Evolutionary conservation across 441 rosid species (phyloP).

Genomic region (Euphorbia corollata): DNA sequence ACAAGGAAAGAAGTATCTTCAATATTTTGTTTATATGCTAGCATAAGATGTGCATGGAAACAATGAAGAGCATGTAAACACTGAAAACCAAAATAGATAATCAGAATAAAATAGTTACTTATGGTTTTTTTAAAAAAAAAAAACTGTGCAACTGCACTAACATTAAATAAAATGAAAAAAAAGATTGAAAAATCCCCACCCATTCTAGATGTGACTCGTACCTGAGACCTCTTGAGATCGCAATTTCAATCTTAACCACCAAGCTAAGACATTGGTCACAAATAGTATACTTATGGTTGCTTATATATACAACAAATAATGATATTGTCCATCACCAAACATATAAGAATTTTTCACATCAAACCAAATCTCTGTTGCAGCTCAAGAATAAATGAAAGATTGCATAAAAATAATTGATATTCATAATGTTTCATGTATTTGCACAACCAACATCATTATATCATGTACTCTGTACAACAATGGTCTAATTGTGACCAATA

Average conservation of each 20-base stretch:
- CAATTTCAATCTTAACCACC: too few relatives aligned
- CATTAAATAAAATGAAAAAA: too few relatives aligned
- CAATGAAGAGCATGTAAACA: conserved; percentile 1
- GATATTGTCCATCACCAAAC: not conserved
- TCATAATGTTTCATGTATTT: not conserved
- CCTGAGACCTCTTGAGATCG: too few relatives aligned
- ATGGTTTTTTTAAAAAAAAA: too few relatives aligned
- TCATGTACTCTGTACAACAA: not conserved
- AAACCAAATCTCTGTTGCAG: not conserved
- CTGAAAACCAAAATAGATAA: not conserved
- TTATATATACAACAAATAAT: not conserved
- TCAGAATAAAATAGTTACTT: not conserved
- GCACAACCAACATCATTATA: not conserved
- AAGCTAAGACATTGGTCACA: too few relatives aligned
- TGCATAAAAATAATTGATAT: not conserved
- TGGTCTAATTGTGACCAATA: not conserved
- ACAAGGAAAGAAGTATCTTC: not conserved
- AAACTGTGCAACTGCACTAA: too few relatives aligned
- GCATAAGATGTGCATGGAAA: not conserved
- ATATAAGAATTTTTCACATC: not conserved
- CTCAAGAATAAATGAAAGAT: not conserved
- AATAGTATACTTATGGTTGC: too few relatives aligned
- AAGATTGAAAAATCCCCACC: too few relatives aligned
- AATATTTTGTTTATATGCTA: not conserved
- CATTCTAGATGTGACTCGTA: too few relatives aligned